phyloP scores from a whole-genome alignment of 1,284 basidiomycete genomes.

The Naganishia liquefaciens region DNA sequence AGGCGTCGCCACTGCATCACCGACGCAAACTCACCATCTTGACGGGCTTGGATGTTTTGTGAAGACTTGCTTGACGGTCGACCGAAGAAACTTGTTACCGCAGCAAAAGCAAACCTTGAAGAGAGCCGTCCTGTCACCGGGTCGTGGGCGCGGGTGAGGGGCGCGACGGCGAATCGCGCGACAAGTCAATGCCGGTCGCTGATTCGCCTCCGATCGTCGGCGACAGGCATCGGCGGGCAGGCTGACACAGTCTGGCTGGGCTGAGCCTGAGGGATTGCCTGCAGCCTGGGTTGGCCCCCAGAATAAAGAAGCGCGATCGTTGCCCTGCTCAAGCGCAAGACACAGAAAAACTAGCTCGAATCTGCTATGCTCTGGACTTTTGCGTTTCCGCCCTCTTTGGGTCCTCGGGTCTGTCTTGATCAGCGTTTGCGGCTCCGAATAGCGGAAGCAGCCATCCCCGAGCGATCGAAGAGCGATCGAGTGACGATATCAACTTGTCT shows the following conservation, averaged over 20 bases:
- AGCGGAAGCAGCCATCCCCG: neutral
- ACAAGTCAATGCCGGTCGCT: conserved; percentile 26
- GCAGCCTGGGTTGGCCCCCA: neutral
- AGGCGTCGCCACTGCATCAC: neutral
- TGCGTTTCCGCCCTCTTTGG: neutral
- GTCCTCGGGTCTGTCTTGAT: neutral
- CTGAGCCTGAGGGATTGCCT: neutral
- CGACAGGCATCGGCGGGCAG: neutral
- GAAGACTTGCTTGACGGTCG: conserved; percentile 31
- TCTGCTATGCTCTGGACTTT: neutral
- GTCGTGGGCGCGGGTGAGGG: neutral
- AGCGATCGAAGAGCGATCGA: conserved; percentile 6
- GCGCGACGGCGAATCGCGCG: conserved; percentile 1
- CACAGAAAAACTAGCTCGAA: neutral
- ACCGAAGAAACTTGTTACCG: conserved; percentile 11
- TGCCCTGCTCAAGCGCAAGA: neutral
- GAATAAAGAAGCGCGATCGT: neutral
- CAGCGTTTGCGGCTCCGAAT: neutral
- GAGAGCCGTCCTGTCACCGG: conserved; percentile 22
- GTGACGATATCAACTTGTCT: conserved; percentile 15
- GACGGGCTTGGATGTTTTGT: conserved; percentile 28
- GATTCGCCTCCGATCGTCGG: conserved; percentile 30
- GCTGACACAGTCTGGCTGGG: conserved; percentile 10
- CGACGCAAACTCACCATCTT: conserved; percentile 25
- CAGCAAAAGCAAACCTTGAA: conserved; percentile 24